Conservation (phyloP, 2,329 filamentous ascomycete species). For the Paracamarosporium sp. region DNA sequence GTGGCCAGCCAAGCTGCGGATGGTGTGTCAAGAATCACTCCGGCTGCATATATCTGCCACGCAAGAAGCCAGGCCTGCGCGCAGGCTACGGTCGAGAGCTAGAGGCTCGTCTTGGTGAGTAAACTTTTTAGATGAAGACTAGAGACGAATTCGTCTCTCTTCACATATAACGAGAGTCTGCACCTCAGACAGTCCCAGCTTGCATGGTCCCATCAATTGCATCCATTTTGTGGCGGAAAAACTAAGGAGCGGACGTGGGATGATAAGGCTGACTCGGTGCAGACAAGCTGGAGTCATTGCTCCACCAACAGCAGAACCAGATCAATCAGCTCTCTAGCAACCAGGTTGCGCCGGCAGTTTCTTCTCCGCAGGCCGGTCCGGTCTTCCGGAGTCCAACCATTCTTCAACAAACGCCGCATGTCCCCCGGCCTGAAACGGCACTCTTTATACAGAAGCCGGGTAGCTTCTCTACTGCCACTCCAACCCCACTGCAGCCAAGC, state of each 20-base stretch:
- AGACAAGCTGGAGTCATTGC: slow-evolving; percentile 56
- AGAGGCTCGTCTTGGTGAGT: slow-evolving; percentile 64
- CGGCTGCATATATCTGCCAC: slow-evolving; percentile 69
- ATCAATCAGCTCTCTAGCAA: slow-evolving; percentile 51
- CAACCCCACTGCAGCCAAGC: slow-evolving; percentile 37
- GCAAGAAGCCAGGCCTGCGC: slow-evolving; percentile 71
- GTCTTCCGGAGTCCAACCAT: slow-evolving; percentile 45
- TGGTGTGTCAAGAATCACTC: slow-evolving; percentile 74
- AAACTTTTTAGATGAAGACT: no score
- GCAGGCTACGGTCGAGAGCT: slow-evolving; percentile 69
- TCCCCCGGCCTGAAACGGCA: slow-evolving; percentile 53
- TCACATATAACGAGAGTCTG: neutral
- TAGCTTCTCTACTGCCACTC: slow-evolving; percentile 41
- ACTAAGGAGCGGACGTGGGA: neutral
- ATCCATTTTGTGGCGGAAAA: neutral
- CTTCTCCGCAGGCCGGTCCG: slow-evolving; percentile 40
- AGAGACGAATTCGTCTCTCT: neutral
- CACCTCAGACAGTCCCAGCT: neutral
- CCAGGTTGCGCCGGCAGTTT: slow-evolving; percentile 27
- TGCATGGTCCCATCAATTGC: neutral
- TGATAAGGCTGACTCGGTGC: slow-evolving; percentile 9
- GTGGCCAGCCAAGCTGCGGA: slow-evolving; percentile 76
- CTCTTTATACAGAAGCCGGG: slow-evolving; percentile 55
- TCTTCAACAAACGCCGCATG: slow-evolving; percentile 50
- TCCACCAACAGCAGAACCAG: slow-evolving; percentile 54